These are phyloP conservation scores for Nadsonia starkeyi-henricii DNA, from an alignment of 1,139 yeast genomes.

Conservation along the genomic window DNA sequence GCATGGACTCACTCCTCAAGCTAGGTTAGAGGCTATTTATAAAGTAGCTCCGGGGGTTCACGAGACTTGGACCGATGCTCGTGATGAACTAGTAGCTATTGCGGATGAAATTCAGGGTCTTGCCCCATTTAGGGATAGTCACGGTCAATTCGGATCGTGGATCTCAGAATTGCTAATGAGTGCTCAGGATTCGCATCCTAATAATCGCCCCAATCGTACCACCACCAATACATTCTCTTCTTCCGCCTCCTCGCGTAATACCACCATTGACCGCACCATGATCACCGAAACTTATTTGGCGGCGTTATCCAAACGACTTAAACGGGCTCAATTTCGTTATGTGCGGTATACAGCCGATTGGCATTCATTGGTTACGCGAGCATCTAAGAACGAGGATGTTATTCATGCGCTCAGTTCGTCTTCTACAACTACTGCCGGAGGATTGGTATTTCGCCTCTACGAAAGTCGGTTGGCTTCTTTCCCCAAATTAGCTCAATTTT, in stretches of 20 bases:
- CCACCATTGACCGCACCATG: slow-evolving; percentile 16
- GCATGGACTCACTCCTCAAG: slow-evolving; percentile 32
- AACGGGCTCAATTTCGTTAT: slow-evolving; percentile 17
- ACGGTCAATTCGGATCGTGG: slow-evolving; percentile 23
- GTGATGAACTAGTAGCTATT: slow-evolving; percentile 48
- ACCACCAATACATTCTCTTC: slow-evolving; percentile 6
- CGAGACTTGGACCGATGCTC: slow-evolving; percentile 53
- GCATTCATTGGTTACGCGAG: slow-evolving; percentile 26
- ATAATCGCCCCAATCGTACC: background rate
- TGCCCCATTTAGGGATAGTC: slow-evolving; percentile 18
- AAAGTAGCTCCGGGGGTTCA: slow-evolving; percentile 41
- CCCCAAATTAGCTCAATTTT: slow-evolving; percentile 28
- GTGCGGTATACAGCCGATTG: slow-evolving; percentile 27
- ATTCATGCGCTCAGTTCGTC: slow-evolving; percentile 13
- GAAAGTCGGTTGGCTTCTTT: slow-evolving; percentile 18
- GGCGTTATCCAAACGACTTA: slow-evolving; percentile 14
- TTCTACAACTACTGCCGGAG: slow-evolving; percentile 21
- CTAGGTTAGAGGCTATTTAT: slow-evolving; percentile 33
- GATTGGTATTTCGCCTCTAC: slow-evolving; percentile 5
- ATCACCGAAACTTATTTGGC: slow-evolving; percentile 19
- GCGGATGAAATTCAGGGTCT: slow-evolving; percentile 47
- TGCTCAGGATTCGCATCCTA: slow-evolving; percentile 9
- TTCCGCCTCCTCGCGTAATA: slow-evolving; percentile 8
- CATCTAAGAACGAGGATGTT: slow-evolving; percentile 25
- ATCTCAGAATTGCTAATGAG: slow-evolving; percentile 21